phyloP scores from a whole-genome alignment of 2,329 filamentous ascomycete species.

The Colletotrichum shisoi region DNA sequence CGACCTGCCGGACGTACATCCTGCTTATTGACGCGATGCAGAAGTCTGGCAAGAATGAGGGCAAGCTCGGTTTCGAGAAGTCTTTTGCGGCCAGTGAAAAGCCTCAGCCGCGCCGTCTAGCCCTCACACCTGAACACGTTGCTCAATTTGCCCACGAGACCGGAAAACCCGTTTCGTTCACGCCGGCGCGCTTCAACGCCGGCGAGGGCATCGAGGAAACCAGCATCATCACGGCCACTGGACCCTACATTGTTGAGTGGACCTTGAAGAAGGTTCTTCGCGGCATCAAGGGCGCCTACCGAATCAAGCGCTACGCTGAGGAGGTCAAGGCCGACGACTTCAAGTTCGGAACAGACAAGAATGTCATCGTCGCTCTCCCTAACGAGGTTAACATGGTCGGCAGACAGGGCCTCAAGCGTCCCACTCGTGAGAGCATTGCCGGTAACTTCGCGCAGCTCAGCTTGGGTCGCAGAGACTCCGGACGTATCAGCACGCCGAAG shows the following conservation, averaged over 20 bases:
- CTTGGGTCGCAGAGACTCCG: constrained; percentile 59
- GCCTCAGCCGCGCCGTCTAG: constrained; percentile 89
- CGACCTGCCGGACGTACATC: constrained; percentile 92
- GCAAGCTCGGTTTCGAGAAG: constrained; percentile 97
- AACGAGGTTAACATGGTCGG: constrained; percentile 99
- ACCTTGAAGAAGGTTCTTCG: constrained; percentile 86
- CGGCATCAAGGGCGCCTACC: constrained; percentile 86
- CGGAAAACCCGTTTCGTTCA: constrained; percentile 84
- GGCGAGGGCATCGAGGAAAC: constrained; percentile 83
- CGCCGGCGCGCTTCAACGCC: constrained; percentile 91
- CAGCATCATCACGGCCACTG: constrained; percentile 94
- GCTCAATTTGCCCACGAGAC: constrained; percentile 98
- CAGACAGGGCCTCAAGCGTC: constrained; percentile 82
- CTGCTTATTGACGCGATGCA: constrained; percentile 92
- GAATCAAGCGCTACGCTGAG: constrained; percentile 94
- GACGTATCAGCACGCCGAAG: constrained; percentile 60
- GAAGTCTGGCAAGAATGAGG: constrained; percentile 92
- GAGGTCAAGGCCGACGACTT: constrained; percentile 99
- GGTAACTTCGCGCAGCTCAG: constrained; percentile 58
- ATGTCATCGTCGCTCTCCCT: constrained; percentile 94
- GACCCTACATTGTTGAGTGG: constrained; percentile 97
- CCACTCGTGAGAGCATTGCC: constrained; percentile 92
- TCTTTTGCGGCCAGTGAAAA: constrained; percentile 91
- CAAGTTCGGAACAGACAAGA: constrained; percentile 96
- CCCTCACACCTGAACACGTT: constrained; percentile 87